Base-by-base conservation (phyloP, 345 rosid species). In the Eucalyptus caleyi region DNA sequence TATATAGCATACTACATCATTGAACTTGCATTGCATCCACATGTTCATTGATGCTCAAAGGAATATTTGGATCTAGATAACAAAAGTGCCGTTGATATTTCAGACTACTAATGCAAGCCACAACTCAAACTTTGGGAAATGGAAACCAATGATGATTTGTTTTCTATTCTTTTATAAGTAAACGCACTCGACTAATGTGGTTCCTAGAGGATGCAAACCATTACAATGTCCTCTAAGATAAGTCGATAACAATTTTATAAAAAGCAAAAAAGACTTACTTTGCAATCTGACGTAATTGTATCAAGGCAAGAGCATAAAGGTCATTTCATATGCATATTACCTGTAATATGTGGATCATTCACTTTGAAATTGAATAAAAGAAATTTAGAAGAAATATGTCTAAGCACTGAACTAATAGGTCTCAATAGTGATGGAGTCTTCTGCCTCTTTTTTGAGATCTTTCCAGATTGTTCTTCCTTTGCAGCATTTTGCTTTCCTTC, bases 281-380 rank as follows among this genome's bases (percentile, higher is more conserved):
- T 44, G 99, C 99, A 90, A 97, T 93, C 89, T 97, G 98, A 87
- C 99, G 98, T 90, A 97, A 92, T 89, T 96, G 97, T 90, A 98
- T 94, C 89, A 97, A 93, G 86, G 95, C 98, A 90, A 97, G 98
- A 51, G 96, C 96, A 91, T 97, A 97, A 37, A 97, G 94, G 91
- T 97, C 98, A 92, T 97, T 97, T 87, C 99, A 97, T 91, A 95
- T 95, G 92, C 98, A 95, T 86, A 95, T 95, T 51, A 96, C 93
- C 97, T 95, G 88, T 90, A 93, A 19, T 89, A 53, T 89, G 18
- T 87, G 44, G 80, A 69, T 87, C 87, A 42, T 86, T 80, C 85
- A 77, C 86, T 53, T 8, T 14, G 45, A 62, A 16, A 30, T 44
- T 37, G 85, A 34, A 83, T 50, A 80, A 89, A 34, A 69, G 50